phyloP scores from a whole-genome alignment of 2,329 filamentous ascomycete species.

The Fusarium sarcochroum region DNA sequence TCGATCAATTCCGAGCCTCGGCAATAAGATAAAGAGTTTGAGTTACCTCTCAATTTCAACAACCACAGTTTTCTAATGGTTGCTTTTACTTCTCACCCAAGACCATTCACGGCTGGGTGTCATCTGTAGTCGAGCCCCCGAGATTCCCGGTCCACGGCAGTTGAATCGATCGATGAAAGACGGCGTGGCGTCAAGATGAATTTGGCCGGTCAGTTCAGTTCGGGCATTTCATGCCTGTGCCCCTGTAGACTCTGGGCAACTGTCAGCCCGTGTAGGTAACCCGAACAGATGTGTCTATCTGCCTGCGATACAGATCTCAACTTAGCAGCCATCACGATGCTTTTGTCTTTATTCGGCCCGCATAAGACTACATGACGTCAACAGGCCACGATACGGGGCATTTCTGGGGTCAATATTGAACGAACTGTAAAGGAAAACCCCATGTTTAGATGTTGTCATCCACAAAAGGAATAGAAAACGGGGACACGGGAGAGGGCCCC shows the following conservation, averaged over 20 bases:
- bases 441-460: not conserved
- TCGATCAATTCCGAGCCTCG: too few relatives aligned
- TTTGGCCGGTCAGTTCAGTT: not conserved
- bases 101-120: not conserved
- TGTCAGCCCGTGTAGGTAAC: slow-evolving; percentile 17
- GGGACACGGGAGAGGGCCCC: slow-evolving; percentile 5
- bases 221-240: not conserved
- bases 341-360: slow-evolving; percentile 34
- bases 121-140: not conserved
- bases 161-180: not conserved
- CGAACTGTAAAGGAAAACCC: slow-evolving; percentile 9
- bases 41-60: too few relatives aligned
- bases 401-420: slow-evolving; percentile 14
- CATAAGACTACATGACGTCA: slow-evolving; percentile 40
- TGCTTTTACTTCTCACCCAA: not conserved
- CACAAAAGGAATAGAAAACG: slow-evolving; percentile 15
- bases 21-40: too few relatives aligned
- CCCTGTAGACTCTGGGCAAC: not conserved
- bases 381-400: slow-evolving; percentile 7
- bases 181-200: not conserved
- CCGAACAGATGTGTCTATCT: not conserved
- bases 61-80: not conserved
- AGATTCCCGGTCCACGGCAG: not conserved
- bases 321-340: slow-evolving; percentile 6
- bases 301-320: not conserved